Base-by-base conservation (phyloP, 2,329 filamentous ascomycete species). In the Xylariales sp. region DNA sequence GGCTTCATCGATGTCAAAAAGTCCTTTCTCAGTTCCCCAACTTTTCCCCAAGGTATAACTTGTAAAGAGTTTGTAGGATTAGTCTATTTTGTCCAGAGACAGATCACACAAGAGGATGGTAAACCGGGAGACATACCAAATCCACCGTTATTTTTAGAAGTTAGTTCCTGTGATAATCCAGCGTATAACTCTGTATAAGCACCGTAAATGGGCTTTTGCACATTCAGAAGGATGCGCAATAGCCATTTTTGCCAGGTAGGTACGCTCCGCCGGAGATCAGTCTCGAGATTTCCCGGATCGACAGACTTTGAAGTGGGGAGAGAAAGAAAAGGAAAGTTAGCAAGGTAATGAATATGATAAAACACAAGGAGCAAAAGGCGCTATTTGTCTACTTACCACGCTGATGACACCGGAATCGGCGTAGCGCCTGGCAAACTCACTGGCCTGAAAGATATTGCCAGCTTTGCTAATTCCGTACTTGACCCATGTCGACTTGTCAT, bases 21-120 rank as follows among this genome's bases (percentile, higher is more conserved):
- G 41, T 65, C 63, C 24, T 46, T 43, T 11, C 59, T 49, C n/a
- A 63, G 54, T 14, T 53, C 40, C 29, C 38, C 40, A 40, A 60
- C 48, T 19, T 59, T 53, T 43, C 71, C 72, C 66, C 69, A 76
- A 2, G 72, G 70, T 34, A 69, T 56, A 18, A 75, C 57, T 60
- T 3, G 13, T 13, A 30, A 7, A 15, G 8, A 7, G 17, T 37
- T n/a, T 24, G 38, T 35, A n/a, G n/a, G n/a, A n/a, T n/a, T n/a
- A n/a, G n/a, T 34, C 45, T 28, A 46, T 28, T 17, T 38, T 27
- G 23, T 14, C 16, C 17, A 5, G 15, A 16, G 8, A 15, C 8
- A 30, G 15, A 13, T 16, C 16, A 15, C 15, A 12, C 16, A 10
- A 10, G 19, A 7, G 8, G n/a, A 17, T 50, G 84, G 75, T 21